These are phyloP conservation scores for Yarrowia sp. DNA, from an alignment of 805 yeast species.

Conservation along the genomic window DNA sequence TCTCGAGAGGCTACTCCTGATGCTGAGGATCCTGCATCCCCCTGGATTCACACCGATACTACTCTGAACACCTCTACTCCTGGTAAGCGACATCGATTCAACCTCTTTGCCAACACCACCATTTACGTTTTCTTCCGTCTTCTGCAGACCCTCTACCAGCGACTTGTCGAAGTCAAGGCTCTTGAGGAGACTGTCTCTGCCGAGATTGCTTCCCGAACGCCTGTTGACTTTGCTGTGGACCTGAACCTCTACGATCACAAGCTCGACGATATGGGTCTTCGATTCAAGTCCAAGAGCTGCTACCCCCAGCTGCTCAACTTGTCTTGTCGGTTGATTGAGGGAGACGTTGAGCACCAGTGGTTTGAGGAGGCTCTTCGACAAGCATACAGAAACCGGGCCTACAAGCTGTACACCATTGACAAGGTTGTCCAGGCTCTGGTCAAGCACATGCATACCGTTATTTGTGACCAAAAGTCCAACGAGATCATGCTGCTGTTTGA, in stretches of 20 bases:
- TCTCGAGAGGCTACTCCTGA: conserved; percentile 21
- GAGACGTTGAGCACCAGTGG: conserved; percentile 89
- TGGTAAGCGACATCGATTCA: conserved; percentile 48
- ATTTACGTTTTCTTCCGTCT: conserved; percentile 88
- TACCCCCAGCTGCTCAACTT: conserved; percentile 76
- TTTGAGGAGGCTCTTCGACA: conserved; percentile 95
- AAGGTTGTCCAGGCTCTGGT: conserved; percentile 80
- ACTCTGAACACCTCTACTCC: conserved; percentile 29
- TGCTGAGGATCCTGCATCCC: conserved; percentile 10
- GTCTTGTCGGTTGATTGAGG: conserved; percentile 76
- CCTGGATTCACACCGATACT: conserved; percentile 49
- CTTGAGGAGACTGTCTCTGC: conserved; percentile 67
- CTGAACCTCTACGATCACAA: conserved; percentile 77
- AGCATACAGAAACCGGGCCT: conserved; percentile 90
- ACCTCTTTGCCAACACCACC: conserved; percentile 83
- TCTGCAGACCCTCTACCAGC: conserved; percentile 72
- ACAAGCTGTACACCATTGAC: conserved; percentile 87
- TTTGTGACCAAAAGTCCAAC: conserved; percentile 74
- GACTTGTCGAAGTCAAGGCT: conserved; percentile 73
- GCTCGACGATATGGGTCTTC: conserved; percentile 75
- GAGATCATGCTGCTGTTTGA: conserved; percentile 82
- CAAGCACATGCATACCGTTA: conserved; percentile 82
- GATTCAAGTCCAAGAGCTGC: conserved; percentile 46
- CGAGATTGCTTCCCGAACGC: conserved; percentile 55
- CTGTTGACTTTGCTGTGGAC: conserved; percentile 73